Percentiles rank a stretch among this genome's conserved stretches.
Conservation (phyloP, 192 early-diverging fungal genomes). For the Rhizoclosmatium sp. region DNA sequence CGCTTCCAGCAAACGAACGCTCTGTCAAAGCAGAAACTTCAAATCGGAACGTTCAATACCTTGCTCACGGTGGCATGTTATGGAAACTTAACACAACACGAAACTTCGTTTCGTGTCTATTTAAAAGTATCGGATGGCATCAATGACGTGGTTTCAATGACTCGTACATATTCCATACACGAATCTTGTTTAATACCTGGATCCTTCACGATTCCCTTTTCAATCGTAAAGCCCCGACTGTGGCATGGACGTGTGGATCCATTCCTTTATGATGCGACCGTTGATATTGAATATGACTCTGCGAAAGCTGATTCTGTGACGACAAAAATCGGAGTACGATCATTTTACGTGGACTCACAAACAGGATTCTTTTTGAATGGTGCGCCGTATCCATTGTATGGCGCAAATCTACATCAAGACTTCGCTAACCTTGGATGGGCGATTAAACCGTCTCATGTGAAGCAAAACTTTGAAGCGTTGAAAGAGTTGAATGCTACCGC, state of each 20-base stretch:
- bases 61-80: constrained; percentile 3
- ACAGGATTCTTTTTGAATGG: constrained; percentile 29
- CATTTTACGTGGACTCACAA: constrained; percentile 8
- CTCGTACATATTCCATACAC: not conserved
- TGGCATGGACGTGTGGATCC: constrained; percentile 34
- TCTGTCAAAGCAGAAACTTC: not conserved
- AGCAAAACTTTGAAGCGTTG: constrained; percentile 13
- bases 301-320: constrained; percentile 5
- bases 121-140: not conserved
- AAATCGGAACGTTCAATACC: not conserved
- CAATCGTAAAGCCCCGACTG: constrained; percentile 1
- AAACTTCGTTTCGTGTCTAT: not conserved
- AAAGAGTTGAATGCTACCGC: constrained; percentile 28
- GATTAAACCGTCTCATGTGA: not conserved
- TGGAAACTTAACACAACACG: not conserved
- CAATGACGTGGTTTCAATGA: not conserved
- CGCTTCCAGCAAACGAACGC: constrained; percentile 26
- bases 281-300: constrained; percentile 5
- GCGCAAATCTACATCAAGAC: constrained; percentile 34
- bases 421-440: constrained; percentile 28
- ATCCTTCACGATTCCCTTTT: constrained; percentile 23
- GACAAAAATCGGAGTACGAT: constrained; percentile 23
- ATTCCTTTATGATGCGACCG: constrained; percentile 16
- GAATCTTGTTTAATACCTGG: not conserved
- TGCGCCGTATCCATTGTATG: constrained; percentile 10